Conservation (phyloP, 2,329 filamentous ascomycete genomes). For the Helminthosporium solani region DNA sequence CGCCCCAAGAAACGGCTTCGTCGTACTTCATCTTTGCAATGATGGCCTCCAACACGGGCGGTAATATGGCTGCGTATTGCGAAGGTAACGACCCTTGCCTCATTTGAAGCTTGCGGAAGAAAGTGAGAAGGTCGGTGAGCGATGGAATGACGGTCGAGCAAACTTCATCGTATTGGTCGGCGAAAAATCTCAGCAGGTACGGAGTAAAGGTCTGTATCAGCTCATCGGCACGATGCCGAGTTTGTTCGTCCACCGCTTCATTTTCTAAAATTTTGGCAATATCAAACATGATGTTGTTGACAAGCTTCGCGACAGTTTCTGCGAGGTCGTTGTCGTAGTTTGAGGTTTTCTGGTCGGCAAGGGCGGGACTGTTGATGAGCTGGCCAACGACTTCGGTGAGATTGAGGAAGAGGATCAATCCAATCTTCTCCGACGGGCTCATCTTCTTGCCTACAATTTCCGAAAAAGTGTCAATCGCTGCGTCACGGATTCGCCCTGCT, state of each 20-base stretch:
- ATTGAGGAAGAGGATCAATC: slow-evolving; percentile 89
- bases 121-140: slow-evolving; percentile 86
- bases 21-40: slow-evolving; percentile 97
- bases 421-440: slow-evolving; percentile 88
- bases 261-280: slow-evolving; percentile 84
- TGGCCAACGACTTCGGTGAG: slow-evolving; percentile 81
- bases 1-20: slow-evolving; percentile 88
- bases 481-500: slow-evolving; percentile 77
- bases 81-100: slow-evolving; percentile 63
- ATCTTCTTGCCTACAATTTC: slow-evolving; percentile 99
- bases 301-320: slow-evolving; percentile 90
- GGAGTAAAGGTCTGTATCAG: slow-evolving; percentile 82
- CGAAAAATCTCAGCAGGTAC: slow-evolving; percentile 88
- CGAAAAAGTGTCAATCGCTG: slow-evolving; percentile 90
- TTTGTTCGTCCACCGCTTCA: slow-evolving; percentile 60
- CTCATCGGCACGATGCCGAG: slow-evolving; percentile 73
- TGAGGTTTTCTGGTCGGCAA: slow-evolving; percentile 75
- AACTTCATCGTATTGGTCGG: slow-evolving; percentile 96
- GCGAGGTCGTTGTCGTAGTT: slow-evolving; percentile 95
- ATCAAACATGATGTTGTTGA: slow-evolving; percentile 86
- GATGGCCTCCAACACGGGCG: slow-evolving; percentile 86
- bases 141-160: slow-evolving; percentile 94
- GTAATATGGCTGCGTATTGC: slow-evolving; percentile 78
- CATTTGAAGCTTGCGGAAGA: slow-evolving; percentile 77
- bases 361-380: slow-evolving; percentile 77